Percentiles rank a stretch among this genome's conserved stretches.
These are phyloP conservation scores for Antrodiella citrinella DNA, from an alignment of 768 basidiomycete genomes.

Conservation along the genomic window DNA sequence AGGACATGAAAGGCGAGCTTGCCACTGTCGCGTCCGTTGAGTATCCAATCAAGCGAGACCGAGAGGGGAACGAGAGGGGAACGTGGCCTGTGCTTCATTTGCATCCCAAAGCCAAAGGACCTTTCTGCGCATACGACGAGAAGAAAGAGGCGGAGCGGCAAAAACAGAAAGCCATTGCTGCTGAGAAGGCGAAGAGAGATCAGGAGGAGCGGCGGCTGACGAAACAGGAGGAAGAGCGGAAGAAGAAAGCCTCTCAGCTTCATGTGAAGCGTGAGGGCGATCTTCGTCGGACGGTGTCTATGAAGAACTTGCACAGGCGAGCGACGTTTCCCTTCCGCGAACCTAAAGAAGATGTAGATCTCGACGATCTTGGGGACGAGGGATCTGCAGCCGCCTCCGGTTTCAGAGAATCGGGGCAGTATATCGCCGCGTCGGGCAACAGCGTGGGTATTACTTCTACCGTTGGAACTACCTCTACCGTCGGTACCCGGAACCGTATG, in stretches of 20 bases:
- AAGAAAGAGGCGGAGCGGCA: slow-evolving; percentile 47
- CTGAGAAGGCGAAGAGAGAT: slow-evolving; percentile 31
- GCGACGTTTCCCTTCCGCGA: slow-evolving; percentile 25
- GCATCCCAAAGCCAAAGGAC: slow-evolving; percentile 64
- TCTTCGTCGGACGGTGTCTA: slow-evolving; percentile 65
- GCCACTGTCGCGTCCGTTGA: slow-evolving; percentile 83
- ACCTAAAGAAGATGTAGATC: slow-evolving; percentile 27
- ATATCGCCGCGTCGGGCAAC: slow-evolving; percentile 92
- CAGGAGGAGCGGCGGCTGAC: slow-evolving; percentile 33
- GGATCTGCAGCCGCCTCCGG: slow-evolving; percentile 66
- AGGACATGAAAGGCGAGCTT: slow-evolving; percentile 78
- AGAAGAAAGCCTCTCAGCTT: slow-evolving; percentile 22
- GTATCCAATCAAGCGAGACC: slow-evolving; percentile 51
- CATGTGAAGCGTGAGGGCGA: slow-evolving; percentile 38
- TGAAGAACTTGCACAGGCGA: slow-evolving; percentile 66
- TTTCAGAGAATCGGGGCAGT: slow-evolving; percentile 55
- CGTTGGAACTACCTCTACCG: slow-evolving; percentile 75
- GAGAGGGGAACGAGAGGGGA: slow-evolving; percentile 43
- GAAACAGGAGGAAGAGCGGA: slow-evolving; percentile 26
- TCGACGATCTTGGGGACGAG: slow-evolving; percentile 22
- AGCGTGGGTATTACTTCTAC: slow-evolving; percentile 89
- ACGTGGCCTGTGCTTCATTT: slow-evolving; percentile 84
- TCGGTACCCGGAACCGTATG: slow-evolving; percentile 36
- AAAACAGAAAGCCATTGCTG: slow-evolving; percentile 43
- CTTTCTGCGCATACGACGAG: slow-evolving; percentile 71